Evolutionary conservation across 2,329 filamentous ascomycete genomes (phyloP).

Genomic region (Thelonectria blattea): DNA sequence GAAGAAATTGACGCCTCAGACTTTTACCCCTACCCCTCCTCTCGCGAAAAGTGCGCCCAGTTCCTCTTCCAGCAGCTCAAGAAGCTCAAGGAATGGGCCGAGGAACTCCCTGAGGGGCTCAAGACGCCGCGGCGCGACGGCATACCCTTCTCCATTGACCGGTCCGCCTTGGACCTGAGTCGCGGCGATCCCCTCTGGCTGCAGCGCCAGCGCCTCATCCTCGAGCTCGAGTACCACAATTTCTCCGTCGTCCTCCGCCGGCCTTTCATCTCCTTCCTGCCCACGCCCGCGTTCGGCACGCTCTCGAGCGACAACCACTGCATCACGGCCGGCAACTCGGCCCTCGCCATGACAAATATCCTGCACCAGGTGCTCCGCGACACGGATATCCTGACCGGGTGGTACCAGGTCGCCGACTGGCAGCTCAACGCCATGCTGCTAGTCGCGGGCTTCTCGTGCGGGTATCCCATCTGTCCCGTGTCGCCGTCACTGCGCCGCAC

Average conservation of each 20-base stretch:
- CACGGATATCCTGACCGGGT: slow-evolving; percentile 38
- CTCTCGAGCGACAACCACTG: slow-evolving; percentile 37
- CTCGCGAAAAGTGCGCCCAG: slow-evolving; percentile 38
- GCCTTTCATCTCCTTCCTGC: slow-evolving; percentile 47
- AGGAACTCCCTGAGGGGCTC: slow-evolving; percentile 45
- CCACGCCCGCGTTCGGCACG: slow-evolving; percentile 36
- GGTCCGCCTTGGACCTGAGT: slow-evolving; percentile 37
- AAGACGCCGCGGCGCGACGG: slow-evolving; percentile 44
- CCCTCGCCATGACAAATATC: slow-evolving; percentile 38
- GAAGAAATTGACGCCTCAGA: slow-evolving; percentile 22
- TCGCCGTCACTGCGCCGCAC: slow-evolving; percentile 29
- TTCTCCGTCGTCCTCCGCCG: slow-evolving; percentile 47
- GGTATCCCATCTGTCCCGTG: slow-evolving; percentile 36
- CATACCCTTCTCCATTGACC: slow-evolving; percentile 48
- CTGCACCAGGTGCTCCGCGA: slow-evolving; percentile 36
- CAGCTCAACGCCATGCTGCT: slow-evolving; percentile 35
- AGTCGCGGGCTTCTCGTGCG: slow-evolving; percentile 32
- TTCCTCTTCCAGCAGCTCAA: slow-evolving; percentile 36
- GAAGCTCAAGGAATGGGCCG: slow-evolving; percentile 40
- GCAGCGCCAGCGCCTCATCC: slow-evolving; percentile 48
- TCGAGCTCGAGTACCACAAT: slow-evolving; percentile 52
- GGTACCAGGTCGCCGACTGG: slow-evolving; percentile 38
- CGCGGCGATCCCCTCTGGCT: slow-evolving; percentile 50
- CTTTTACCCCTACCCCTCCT: slow-evolving; percentile 34
- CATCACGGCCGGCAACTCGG: slow-evolving; percentile 33